Percentiles rank a stretch among this genome's conserved stretches.
phyloP scores from a whole-genome alignment of 805 yeast species.

The Brettanomyces sp. region DNA sequence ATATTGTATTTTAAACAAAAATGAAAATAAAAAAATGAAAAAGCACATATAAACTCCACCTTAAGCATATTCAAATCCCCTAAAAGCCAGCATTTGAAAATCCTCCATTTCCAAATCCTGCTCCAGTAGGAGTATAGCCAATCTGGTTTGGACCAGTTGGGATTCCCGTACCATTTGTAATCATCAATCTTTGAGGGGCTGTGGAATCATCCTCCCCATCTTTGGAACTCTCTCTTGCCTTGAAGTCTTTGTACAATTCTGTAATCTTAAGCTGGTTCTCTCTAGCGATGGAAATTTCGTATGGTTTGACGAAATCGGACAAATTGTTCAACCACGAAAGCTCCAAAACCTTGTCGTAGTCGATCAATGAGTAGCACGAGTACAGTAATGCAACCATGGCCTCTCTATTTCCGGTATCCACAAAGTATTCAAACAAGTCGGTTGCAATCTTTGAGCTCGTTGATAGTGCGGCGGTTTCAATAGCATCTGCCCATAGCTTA shows the following conservation, averaged over 20 bases:
- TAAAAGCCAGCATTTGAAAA: constrained; percentile 15
- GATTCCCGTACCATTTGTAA: constrained; percentile 64
- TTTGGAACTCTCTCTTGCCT: constrained; percentile 57
- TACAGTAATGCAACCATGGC: constrained; percentile 86
- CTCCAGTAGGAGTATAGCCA: constrained; percentile 64
- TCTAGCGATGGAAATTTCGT: constrained; percentile 72
- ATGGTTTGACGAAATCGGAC: constrained; percentile 83
- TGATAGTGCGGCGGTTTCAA: constrained; percentile 83
- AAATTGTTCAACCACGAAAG: constrained; percentile 84
- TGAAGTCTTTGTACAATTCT: constrained; percentile 60
- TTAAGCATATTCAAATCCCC: background rate
- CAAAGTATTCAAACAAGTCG: constrained; percentile 83
- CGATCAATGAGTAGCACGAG: constrained; percentile 71
- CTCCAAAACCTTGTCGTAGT: constrained; percentile 79
- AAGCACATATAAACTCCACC: background rate
- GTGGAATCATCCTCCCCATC: constrained; percentile 34
- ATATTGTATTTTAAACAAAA: too few relatives aligned
- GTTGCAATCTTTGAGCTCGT: constrained; percentile 74
- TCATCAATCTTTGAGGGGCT: constrained; percentile 59
- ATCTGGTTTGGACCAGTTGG: constrained; percentile 32
- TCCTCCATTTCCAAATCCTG: constrained; percentile 54
- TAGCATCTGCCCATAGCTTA: constrained; percentile 90
- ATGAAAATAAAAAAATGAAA: constrained; percentile 4
- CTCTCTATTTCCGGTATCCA: constrained; percentile 94
- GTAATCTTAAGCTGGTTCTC: constrained; percentile 65